Base-by-base conservation (phyloP, 192 early-diverging fungal genomes). In the Endogone sp. region DNA sequence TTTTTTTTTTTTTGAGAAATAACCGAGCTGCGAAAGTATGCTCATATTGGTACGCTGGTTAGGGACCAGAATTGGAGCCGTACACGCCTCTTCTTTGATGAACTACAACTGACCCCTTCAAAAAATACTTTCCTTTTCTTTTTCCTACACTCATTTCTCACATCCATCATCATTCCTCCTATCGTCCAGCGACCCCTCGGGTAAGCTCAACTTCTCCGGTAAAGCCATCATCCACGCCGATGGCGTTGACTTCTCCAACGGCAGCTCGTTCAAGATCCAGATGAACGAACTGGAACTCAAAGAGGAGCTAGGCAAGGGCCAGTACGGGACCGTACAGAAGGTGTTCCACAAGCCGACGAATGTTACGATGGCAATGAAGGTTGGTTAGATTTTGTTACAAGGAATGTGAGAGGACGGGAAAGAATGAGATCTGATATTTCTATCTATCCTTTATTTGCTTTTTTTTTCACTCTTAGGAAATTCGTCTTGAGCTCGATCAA, bases 241-340 rank as follows among this genome's bases (percentile, higher is more conserved):
- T 23, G 95, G 95, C 37, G 93, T 98, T 26, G 90, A 98, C 77
- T 98, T 98, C 75, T 88, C 84, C 68, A 93, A 86, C 80, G 94
- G 95, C 63, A 90, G 87, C 66, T 88, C 86, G 68, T 96, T 95
- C 76, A 87, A 85, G 58, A 95, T 98, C 66, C 90, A 92, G 32
- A 94, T 95, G 92, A 79, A 88, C 59, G 92, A 98, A 57, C 81
- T 98, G 61, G 70, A 84, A 44, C 77, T 93, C 25, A 71, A 86
- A 22, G 89, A 90, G 71, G 92, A 91, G 75, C 81, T 98, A 10
- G 95, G 94, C 28, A 90, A 91, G 56, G 95, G 95, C 2, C 95
- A 96, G 79, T 98, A 92, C 69, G 95, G 95, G n/a, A 88, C 91
- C 0, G 95, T 98, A 63, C 94, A 93, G 72, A 91, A 88, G 69